Evolutionary conservation across 163 green algal species (phyloP).

Genomic region (Scenedesmus sp.): DNA sequence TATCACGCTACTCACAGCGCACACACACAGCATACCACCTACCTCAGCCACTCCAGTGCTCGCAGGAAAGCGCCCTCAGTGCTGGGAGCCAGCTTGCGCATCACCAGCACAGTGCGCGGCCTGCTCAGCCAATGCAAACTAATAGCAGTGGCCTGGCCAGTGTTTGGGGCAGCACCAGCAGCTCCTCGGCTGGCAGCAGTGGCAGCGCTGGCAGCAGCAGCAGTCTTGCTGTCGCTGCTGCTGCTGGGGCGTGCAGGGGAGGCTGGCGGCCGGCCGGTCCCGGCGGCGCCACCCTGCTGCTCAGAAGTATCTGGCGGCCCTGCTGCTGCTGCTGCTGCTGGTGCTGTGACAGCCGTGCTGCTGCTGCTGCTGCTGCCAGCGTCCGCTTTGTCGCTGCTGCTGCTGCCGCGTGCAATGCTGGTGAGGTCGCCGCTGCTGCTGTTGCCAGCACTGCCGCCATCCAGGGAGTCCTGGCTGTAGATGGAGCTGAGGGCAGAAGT

Average conservation of each 20-base stretch:
- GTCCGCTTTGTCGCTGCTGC: neutral
- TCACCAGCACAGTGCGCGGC: slow-evolving; percentile 46
- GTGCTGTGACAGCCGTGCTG: neutral
- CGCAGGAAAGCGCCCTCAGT: slow-evolving; percentile 41
- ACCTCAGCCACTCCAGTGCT: slow-evolving; percentile 46
- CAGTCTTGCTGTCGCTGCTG: slow-evolving; percentile 27
- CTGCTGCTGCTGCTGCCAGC: neutral
- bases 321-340: slow-evolving; percentile 40
- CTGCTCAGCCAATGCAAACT: slow-evolving; percentile 50
- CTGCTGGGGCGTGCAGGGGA: slow-evolving; percentile 4
- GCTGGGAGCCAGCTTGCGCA: slow-evolving; percentile 50
- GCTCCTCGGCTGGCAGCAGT: neutral
- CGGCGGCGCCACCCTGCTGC: neutral
- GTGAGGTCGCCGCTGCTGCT: slow-evolving; percentile 37
- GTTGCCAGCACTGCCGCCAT: slow-evolving; percentile 25
- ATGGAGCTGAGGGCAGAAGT: neutral
- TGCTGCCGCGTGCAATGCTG: neutral
- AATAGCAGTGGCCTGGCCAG: slow-evolving; percentile 22
- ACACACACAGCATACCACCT: neutral
- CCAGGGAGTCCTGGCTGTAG: slow-evolving; percentile 46
- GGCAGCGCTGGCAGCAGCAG: slow-evolving; percentile 13
- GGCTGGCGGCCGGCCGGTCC: neutral
- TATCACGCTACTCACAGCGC: neutral
- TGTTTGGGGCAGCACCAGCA: neutral
- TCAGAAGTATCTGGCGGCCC: neutral